Conservation (phyloP, 2,329 filamentous ascomycete genomes). For the Rhytidhysteron rufulum region DNA sequence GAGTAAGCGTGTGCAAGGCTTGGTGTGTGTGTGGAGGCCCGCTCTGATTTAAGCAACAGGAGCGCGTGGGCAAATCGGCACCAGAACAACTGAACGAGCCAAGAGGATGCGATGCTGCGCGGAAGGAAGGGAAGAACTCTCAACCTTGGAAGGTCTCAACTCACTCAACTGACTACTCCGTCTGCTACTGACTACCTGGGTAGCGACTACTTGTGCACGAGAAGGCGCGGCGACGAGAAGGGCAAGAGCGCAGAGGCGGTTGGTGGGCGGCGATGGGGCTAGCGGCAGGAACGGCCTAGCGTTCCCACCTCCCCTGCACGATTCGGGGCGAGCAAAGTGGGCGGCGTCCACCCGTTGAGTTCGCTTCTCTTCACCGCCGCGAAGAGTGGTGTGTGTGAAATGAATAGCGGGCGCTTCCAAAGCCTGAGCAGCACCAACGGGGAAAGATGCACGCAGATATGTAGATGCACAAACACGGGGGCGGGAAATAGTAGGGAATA, state of each 20-base stretch:
- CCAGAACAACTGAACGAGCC: neutral
- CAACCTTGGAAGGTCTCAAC: slow-evolving; percentile 6
- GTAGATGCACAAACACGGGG: neutral
- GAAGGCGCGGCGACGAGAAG: slow-evolving; percentile 13
- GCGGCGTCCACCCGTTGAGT: slow-evolving; percentile 19
- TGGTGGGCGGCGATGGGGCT: slow-evolving; percentile 19
- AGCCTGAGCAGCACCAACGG: too few relatives aligned
- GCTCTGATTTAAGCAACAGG: too few relatives aligned
- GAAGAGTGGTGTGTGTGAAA: too few relatives aligned
- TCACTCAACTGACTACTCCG: too few relatives aligned
- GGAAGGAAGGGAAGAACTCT: slow-evolving; percentile 3
- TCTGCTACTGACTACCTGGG: too few relatives aligned
- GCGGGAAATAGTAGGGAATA: neutral
- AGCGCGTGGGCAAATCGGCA: neutral
- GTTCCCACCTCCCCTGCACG: slow-evolving; percentile 8
- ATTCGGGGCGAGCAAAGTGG: slow-evolving; percentile 15
- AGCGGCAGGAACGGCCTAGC: slow-evolving; percentile 2
- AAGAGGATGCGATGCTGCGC: neutral
- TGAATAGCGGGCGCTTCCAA: too few relatives aligned
- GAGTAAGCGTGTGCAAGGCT: too few relatives aligned
- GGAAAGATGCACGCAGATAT: too few relatives aligned
- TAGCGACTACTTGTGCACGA: slow-evolving; percentile 3
- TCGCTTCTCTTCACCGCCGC: too few relatives aligned
- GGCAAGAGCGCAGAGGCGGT: slow-evolving; percentile 18
- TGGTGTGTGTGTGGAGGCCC: too few relatives aligned